Base-by-base conservation (phyloP, 2,329 filamentous ascomycete species). In the Sphaerulina musiva region DNA sequence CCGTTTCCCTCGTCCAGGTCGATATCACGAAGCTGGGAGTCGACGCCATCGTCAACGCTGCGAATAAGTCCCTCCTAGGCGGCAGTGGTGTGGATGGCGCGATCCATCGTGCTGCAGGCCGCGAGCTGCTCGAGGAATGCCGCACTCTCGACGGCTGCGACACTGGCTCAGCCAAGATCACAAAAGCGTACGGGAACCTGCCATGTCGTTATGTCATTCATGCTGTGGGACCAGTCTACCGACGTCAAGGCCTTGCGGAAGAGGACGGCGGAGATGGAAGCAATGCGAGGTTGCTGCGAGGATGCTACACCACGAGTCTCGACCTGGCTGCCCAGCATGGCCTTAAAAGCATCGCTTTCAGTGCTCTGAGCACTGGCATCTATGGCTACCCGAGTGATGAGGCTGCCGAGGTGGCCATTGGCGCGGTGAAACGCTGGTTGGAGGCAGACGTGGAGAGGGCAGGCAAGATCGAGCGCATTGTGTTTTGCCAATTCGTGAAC, bases 31-130 rank as follows among this genome's bases (percentile, higher is more conserved):
- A 77, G 11, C 80, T 97, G 3, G 69, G 78, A 32, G 79, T 90
- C 44, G 88, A 90, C 66, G 86, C 86, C 59, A 93, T 96, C 62
- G 91, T 97, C 69, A 97, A 97, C 69, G 92, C 93, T 1, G 92
- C 93, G 43, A 97, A 97, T 70, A 73, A 72, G 8, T 79, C 78
- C 1, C 81, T 97, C 0, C 78, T 87, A 0, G 90, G 91, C 51
- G 93, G 93, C 50, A 89, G 90, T n/a, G 93, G 93, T 36, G 90
- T 97, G 12, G 76, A 78, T 54, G 76, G 76, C 39, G 74, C 90
- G 29, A 96, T 97, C 63, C 93, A 97, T 69, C 72, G 79, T 31
- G 89, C 86, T 40, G 92, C 93, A 0, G 93, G 93, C 0, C 80
- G 74, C 0, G 70, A 71, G 0, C 80, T 97, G 0, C 60, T 84